Base-by-base conservation (phyloP, 2,329 filamentous ascomycete genomes). In the Cladophialophora chaetospira region DNA sequence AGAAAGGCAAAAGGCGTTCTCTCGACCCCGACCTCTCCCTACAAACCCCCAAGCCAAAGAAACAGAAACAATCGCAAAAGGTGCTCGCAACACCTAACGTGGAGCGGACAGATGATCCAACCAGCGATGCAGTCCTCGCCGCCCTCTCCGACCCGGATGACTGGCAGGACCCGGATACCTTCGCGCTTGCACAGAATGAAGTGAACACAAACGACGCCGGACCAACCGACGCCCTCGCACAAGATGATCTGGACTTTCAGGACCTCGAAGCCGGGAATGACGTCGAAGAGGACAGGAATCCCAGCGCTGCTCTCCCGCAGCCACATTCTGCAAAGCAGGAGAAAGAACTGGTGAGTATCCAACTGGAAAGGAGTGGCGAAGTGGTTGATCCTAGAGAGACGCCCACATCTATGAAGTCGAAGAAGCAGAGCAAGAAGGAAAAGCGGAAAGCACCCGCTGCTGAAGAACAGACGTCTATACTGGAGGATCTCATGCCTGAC, bases 321-420 rank as follows among this genome's bases (percentile, higher is more conserved):
- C 26, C 73, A 55, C 10, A 70, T 70, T 4, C 71, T 60, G 2
- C 71, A 25, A 3, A 69, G 62, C 53, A 74, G 73, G 5, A 67
- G 46, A 35, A 75, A 10, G 31, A 73, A 71, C 19, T 73, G 68
- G 13, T 71, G 29, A 10, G 61, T 61, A n/a, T 74, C 60, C 23
- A 72, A 6, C 66, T 64, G 48, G 71, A 72, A 38, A 73, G 64
- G 26, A 69, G 65, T 4, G 65, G 65, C 40, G 67, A 66, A 21
- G 29, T 35, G 15, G 46, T 62, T 13, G 47, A 54, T 17, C 40
- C 43, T 19, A 47, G 23, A 23, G 28, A 49, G 5, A n/a, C n/a
- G n/a, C n/a, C n/a, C n/a, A n/a, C n/a, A n/a, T n/a, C n/a, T n/a
- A n/a, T n/a, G n/a, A 49, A 23, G 1, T 0, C 31, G 2, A 10